Conservation (phyloP, 495 filamentous ascomycete genomes). For the Cercophora samala region DNA sequence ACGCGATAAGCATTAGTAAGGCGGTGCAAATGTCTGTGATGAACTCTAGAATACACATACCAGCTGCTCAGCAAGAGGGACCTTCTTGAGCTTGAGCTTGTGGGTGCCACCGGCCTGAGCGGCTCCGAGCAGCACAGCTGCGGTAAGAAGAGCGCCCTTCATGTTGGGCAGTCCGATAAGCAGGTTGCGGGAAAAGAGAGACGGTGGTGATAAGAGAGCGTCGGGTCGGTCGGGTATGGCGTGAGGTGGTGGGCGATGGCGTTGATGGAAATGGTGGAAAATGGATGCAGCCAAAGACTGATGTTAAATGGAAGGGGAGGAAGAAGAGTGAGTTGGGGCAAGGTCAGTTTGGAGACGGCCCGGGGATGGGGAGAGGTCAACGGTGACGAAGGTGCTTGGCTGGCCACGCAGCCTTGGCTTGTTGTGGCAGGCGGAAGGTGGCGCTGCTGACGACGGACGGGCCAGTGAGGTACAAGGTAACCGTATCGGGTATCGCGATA, state of each 20-base stretch:
- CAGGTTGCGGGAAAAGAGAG: conserved; percentile 7
- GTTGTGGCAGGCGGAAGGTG: not conserved
- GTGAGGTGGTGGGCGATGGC: not conserved
- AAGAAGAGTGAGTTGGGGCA: not conserved
- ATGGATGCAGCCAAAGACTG: not conserved
- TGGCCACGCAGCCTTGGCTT: conserved; percentile 13
- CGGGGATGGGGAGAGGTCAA: conserved; percentile 3
- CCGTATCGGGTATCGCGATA: not conserved
- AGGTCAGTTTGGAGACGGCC: not conserved
- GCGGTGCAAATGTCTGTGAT: not conserved
- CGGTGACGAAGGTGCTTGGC: conserved; percentile 6
- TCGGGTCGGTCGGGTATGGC: not conserved
- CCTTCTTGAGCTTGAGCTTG: conserved; percentile 95
- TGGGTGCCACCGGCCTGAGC: conserved; percentile 79
- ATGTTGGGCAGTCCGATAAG: conserved; percentile 52
- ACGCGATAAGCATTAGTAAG: conserved; percentile 20
- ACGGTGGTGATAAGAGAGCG: conserved; percentile 1
- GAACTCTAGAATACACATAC: conserved; percentile 48
- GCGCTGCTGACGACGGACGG: not conserved
- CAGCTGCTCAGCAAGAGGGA: conserved; percentile 87
- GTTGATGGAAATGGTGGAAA: conserved; percentile 8
- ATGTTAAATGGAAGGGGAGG: not conserved
- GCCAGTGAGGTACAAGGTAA: conserved; percentile 1
- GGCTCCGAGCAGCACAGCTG: conserved; percentile 79
- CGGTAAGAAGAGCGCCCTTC: conserved; percentile 74